These are phyloP conservation scores for Ustilago sp. DNA, from an alignment of 1,284 basidiomycete species.

Conservation along the genomic window DNA sequence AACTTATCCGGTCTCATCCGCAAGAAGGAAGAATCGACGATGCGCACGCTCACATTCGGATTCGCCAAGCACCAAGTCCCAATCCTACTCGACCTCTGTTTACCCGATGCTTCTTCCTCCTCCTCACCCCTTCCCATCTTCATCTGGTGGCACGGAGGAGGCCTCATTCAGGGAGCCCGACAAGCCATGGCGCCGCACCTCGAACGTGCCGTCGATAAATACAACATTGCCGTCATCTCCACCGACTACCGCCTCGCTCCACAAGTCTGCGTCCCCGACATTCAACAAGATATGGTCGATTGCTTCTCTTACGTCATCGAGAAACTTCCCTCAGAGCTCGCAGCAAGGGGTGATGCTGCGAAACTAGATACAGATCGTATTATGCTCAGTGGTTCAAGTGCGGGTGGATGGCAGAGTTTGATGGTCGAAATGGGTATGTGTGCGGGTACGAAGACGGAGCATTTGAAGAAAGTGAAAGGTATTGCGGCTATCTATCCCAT, in stretches of 20 bases:
- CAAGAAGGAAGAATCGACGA: background rate
- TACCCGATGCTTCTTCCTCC: conserved; percentile 23
- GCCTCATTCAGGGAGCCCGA: conserved; percentile 49
- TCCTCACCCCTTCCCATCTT: conserved; percentile 39
- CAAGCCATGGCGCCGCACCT: conserved; percentile 47
- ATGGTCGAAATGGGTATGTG: conserved; percentile 57
- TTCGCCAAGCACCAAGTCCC: conserved; percentile 42
- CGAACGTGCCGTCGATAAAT: conserved; percentile 47
- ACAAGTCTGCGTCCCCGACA: conserved; percentile 47
- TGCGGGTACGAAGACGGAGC: conserved; percentile 17
- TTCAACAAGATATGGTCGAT: conserved; percentile 49
- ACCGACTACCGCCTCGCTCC: conserved; percentile 56
- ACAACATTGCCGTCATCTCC: conserved; percentile 44
- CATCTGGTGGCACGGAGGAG: conserved; percentile 54
- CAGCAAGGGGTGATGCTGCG: conserved; percentile 17
- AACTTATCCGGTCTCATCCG: too few relatives aligned
- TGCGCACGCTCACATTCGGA: conserved; percentile 44
- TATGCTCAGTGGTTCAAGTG: conserved; percentile 47
- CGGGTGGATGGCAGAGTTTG: conserved; percentile 51
- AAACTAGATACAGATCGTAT: conserved; percentile 41
- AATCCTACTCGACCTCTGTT: conserved; percentile 43
- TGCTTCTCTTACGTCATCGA: conserved; percentile 41
- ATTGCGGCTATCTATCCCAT: conserved; percentile 54
- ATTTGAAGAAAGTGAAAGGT: conserved; percentile 34
- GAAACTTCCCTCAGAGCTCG: conserved; percentile 31